Conservation (phyloP, 2,329 filamentous ascomycete species). For the Meredithiella fracta region DNA sequence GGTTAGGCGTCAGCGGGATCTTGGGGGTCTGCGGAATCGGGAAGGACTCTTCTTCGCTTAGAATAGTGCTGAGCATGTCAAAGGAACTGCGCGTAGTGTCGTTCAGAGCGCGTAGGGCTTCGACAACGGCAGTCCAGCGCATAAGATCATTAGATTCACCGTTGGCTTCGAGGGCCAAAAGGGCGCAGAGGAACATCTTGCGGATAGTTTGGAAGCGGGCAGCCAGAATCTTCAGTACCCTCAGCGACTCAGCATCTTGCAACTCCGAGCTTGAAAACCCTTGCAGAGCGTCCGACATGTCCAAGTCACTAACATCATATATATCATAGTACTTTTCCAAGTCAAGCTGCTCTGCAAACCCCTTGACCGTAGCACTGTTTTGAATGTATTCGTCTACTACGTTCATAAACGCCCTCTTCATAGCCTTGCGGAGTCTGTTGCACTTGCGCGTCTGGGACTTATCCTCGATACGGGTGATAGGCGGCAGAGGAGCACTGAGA, state of each 20-base stretch:
- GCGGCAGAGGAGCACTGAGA: conserved; percentile 76
- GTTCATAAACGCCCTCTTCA: conserved; percentile 52
- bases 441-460: conserved; percentile 65
- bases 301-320: conserved; percentile 60
- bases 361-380: conserved; percentile 50
- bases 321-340: conserved; percentile 87
- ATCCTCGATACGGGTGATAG: conserved; percentile 83
- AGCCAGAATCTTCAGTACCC: conserved; percentile 64
- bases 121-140: conserved; percentile 62
- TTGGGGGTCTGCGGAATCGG: conserved; percentile 40
- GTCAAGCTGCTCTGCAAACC: conserved; percentile 62
- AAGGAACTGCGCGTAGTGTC: conserved; percentile 44
- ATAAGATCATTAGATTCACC: conserved; percentile 60
- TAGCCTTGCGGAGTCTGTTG: conserved; percentile 57
- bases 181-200: conserved; percentile 74
- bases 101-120: conserved; percentile 54
- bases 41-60: conserved; percentile 62
- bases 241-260: conserved; percentile 65
- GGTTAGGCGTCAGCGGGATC: conserved; percentile 49
- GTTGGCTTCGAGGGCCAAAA: conserved; percentile 71
- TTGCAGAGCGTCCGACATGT: conserved; percentile 52
- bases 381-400: conserved; percentile 58
- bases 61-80: conserved; percentile 47
- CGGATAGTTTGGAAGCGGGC: conserved; percentile 66
- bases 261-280: conserved; percentile 44